A percentile compares a stretch with the other conserved stretches of the same genome.
These are phyloP conservation scores for Fusarium zealandicum DNA, from an alignment of 2,329 filamentous ascomycete genomes.

Conservation along the genomic window DNA sequence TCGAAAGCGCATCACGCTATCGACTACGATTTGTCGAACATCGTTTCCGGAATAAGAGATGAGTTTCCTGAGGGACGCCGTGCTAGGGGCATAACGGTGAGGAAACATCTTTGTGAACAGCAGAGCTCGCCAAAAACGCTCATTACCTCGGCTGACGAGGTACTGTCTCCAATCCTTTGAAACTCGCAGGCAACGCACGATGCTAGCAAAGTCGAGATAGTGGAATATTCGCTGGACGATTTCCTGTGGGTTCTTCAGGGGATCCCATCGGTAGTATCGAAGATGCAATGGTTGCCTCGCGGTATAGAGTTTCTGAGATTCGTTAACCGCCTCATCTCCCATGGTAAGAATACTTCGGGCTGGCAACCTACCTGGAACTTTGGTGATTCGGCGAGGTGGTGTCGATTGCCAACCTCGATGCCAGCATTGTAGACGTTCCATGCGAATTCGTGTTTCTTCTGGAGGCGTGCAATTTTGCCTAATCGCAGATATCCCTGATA, in stretches of 20 bases:
- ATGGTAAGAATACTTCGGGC: background rate
- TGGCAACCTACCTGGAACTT: conserved; percentile 45
- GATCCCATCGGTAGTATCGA: conserved; percentile 46
- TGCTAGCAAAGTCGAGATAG: conserved; percentile 44
- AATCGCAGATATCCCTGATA: conserved; percentile 52
- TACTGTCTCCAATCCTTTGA: conserved; percentile 44
- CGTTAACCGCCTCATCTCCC: background rate
- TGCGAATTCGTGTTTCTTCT: conserved; percentile 49
- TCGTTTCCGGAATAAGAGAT: conserved; percentile 45
- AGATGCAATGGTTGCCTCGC: conserved; percentile 47
- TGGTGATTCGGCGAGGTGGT: conserved; percentile 39
- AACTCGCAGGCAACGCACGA: conserved; percentile 46
- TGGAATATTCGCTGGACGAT: conserved; percentile 48
- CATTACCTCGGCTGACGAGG: conserved; percentile 42
- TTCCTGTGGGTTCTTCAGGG: conserved; percentile 47
- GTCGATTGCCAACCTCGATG: conserved; percentile 44
- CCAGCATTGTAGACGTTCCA: conserved; percentile 52
- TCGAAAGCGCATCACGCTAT: conserved; percentile 37
- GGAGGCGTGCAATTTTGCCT: conserved; percentile 49
- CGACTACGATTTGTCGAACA: conserved; percentile 41
- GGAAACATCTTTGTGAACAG: conserved; percentile 37
- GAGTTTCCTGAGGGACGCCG: conserved; percentile 40
- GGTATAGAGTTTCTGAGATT: conserved; percentile 45
- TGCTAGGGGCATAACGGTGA: conserved; percentile 35
- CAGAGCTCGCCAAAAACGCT: conserved; percentile 45